Base-by-base conservation (phyloP, 228 moss, liverwort and hornwort species). In the Sphagnum fallax region DNA sequence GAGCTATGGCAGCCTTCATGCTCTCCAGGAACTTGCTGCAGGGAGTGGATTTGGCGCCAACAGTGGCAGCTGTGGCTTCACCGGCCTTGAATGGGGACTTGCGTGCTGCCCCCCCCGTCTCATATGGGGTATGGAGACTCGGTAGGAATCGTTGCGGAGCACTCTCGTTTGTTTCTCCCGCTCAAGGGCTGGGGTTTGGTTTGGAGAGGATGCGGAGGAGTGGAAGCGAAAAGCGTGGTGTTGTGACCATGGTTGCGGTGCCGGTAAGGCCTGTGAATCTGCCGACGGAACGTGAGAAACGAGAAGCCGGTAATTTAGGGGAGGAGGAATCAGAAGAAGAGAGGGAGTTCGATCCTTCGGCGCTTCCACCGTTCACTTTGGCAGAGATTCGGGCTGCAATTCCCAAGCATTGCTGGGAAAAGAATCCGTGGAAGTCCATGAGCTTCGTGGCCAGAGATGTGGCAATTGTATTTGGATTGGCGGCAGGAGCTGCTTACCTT, bases 341-440 rank as follows among this genome's bases (percentile, higher is more conserved):
- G 0, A 67, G 16, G 49, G 82, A 81, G 74, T 91, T 91, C 16
- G 83, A 91, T 69, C 49, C 80, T 1, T 16, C 87, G 1, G 72
- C 67, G 75, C 77, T 79, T 72, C 89, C 91, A 5, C 91, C 87
- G 15, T 91, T 91, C 55, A 87, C 89, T 49, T 52, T 91, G 74
- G 77, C 79, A 5, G 87, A 91, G 62, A 82, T 91, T 55, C 91
- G 91, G 49, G 84, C 89, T 4, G 91, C 84, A 5, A 91, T 91
- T 66, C 91, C 91, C 52, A 91, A 89, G 77, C 89, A 87, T 74
- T 91, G 89, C 60, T 91, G 91, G 91, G 89, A 68, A 83, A 91
- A 89, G 72, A 85, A 80, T 52, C 71, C 78, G 5, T 91, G 84
- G 89, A 89, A 76, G 73, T 89, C 91, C 52, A 13, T 91, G 69